Evolutionary conservation across 257 asterid species (phyloP).

Genomic region (Oldenlandia corymbosa): DNA sequence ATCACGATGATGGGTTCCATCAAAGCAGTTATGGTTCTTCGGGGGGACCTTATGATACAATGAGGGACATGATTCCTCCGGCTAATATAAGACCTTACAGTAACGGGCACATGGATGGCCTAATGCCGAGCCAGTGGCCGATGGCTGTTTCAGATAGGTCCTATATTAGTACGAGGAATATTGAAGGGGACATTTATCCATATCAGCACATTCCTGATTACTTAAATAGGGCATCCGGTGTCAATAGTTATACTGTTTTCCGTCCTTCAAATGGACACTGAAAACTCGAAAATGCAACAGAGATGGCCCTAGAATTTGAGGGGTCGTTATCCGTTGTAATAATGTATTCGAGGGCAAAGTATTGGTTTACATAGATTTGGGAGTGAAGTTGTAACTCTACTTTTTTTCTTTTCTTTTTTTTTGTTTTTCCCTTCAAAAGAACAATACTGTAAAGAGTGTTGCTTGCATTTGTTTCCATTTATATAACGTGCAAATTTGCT

Average conservation of each 20-base stretch:
- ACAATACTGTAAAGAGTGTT: conserved; percentile 34
- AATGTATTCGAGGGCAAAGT: conserved; percentile 19
- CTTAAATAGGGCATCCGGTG: conserved; percentile 38
- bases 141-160: conserved; percentile 52
- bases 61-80: conserved; percentile 46
- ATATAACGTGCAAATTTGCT: neutral
- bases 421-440: too few relatives aligned
- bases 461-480: conserved; percentile 14
- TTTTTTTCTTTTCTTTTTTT: too few relatives aligned
- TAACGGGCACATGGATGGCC: conserved; percentile 55
- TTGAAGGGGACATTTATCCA: conserved; percentile 43
- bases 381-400: conserved; percentile 25
- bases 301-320: conserved; percentile 10
- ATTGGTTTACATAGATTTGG: conserved; percentile 21
- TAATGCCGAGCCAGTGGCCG: conserved; percentile 60
- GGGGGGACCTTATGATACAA: conserved; percentile 39
- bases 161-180: conserved; percentile 30
- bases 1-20: conserved; percentile 44
- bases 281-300: conserved; percentile 13
- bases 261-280: conserved; percentile 73
- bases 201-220: conserved; percentile 50
- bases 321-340: conserved; percentile 21
- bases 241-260: conserved; percentile 55
- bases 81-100: conserved; percentile 32
- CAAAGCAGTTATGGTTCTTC: conserved; percentile 33